Conservation (phyloP, 352 stramenopile genomes). For the Globisporangium acanthophoron region DNA sequence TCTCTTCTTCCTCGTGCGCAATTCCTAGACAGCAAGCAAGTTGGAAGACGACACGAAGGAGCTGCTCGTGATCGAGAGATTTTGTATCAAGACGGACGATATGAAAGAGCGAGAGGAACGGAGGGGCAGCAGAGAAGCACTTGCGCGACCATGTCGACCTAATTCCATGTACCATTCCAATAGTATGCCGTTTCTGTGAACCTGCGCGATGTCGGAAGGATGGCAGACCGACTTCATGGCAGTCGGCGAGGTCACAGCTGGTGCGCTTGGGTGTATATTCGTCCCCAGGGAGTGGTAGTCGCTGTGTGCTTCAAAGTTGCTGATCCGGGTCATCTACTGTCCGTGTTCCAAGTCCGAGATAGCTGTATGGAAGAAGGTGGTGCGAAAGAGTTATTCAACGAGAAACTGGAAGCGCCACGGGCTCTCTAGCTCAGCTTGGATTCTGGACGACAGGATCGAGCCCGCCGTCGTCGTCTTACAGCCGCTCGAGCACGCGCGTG, state of each 20-base stretch:
- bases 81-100: background rate
- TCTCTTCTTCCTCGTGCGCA: background rate
- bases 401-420: background rate
- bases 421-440: background rate
- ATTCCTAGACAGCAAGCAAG: background rate
- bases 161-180: background rate
- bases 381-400: background rate
- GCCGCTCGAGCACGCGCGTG: constrained; percentile 43
- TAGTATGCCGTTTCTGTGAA: too few relatives aligned
- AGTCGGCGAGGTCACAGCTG: too few relatives aligned
- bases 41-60: background rate
- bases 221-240: too few relatives aligned
- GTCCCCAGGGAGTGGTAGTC: too few relatives aligned
- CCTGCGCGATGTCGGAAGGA: too few relatives aligned
- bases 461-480: constrained; percentile 24
- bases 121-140: too few relatives aligned
- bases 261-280: too few relatives aligned
- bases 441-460: background rate
- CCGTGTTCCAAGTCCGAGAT: too few relatives aligned
- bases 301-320: too few relatives aligned
- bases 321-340: too few relatives aligned
- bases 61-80: background rate
- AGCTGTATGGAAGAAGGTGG: too few relatives aligned
- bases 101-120: too few relatives aligned
- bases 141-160: background rate